Evolutionary conservation across 495 filamentous ascomycete species (phyloP), one percentile per base, ranked within the genome.

Genomic region (Trichoderma erinaceum): DNA sequence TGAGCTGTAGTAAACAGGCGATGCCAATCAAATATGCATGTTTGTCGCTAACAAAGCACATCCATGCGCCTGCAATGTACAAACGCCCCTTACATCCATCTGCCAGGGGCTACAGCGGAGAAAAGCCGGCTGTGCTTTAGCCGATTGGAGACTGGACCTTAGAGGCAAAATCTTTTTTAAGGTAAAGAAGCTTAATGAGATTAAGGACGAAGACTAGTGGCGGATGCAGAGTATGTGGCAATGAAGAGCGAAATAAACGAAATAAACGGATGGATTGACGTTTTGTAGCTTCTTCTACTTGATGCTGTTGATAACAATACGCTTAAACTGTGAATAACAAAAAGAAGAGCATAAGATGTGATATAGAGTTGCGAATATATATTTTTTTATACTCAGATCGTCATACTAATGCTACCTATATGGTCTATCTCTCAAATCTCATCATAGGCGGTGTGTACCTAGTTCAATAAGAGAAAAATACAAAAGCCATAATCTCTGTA

Each of bases 131-230:
- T 56, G n/a, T n/a, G 50, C 50, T n/a, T 56, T n/a, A 21, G 21
- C 50, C 50, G 50, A 10, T 56, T 56, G 50, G 50, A n/a, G 8
- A 52, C 29, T 29, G 29, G 29, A 29, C 3, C 6, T 56, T 56
- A 3, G 50, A 56, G 21, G 50, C 50, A 16, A 56, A 56, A 29
- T 29, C 29, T 29, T 29, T 29, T 29, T 46, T 21, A 23, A 56
- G 50, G 16, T 21, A 56, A 56, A 56, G 50, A 56, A 56, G 50
- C 50, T 56, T 56, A 56, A 56, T 56, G 50, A 16, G 50, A 6
- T 56, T 56, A 56, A 56, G 18, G 21, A 48, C 44, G 44, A 2
- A 11, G 50, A 56, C 50, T 56, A 56, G 50, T 56, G 50, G 44
- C 13, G 8, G 8, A 38, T 38, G 35, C 35, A 7, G 7, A 5